Conservation (phyloP, 371 early-diverging fungal genomes). For the Dichotomocladium elegans region DNA sequence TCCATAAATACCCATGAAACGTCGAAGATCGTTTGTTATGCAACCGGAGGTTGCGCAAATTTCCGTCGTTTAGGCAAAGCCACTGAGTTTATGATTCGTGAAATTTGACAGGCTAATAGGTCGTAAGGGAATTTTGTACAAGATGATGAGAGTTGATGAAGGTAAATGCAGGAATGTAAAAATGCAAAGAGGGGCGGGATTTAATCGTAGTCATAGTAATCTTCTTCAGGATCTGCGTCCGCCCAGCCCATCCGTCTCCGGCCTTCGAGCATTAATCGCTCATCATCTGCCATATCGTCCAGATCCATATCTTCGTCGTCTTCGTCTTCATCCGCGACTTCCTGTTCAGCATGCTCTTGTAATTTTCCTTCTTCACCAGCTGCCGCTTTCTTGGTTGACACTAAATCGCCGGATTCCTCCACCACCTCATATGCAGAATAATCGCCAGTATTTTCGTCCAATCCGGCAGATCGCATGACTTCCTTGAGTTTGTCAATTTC, state of each 20-base stretch:
- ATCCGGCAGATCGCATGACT: neutral
- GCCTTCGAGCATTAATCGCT: conserved; percentile 24
- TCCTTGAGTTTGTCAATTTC: conserved; percentile 24
- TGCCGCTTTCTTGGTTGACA: conserved; percentile 14
- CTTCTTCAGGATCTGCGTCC: conserved; percentile 24
- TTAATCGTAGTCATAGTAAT: conserved; percentile 12
- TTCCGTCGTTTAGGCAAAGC: too few species aligned
- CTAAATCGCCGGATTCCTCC: conserved; percentile 42
- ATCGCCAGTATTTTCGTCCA: conserved; percentile 16
- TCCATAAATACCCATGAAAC: conserved; percentile 34
- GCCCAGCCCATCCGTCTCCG: conserved; percentile 29
- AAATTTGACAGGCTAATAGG: too few species aligned
- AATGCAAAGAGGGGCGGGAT: neutral
- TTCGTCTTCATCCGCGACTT: conserved; percentile 43
- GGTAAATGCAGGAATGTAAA: neutral
- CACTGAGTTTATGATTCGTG: too few species aligned
- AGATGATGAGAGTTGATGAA: neutral
- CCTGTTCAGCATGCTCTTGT: conserved; percentile 22
- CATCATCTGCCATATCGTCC: conserved; percentile 46
- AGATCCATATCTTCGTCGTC: conserved; percentile 44
- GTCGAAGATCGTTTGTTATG: neutral
- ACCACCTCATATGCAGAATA: conserved; percentile 38
- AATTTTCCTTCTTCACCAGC: conserved; percentile 12
- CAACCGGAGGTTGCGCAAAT: too few species aligned
- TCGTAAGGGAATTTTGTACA: neutral